Percentiles rank a stretch among this genome's conserved stretches.
Evolutionary conservation across 2,329 filamentous ascomycete species (phyloP).

Genomic region (Talaromyces funiculosus): DNA sequence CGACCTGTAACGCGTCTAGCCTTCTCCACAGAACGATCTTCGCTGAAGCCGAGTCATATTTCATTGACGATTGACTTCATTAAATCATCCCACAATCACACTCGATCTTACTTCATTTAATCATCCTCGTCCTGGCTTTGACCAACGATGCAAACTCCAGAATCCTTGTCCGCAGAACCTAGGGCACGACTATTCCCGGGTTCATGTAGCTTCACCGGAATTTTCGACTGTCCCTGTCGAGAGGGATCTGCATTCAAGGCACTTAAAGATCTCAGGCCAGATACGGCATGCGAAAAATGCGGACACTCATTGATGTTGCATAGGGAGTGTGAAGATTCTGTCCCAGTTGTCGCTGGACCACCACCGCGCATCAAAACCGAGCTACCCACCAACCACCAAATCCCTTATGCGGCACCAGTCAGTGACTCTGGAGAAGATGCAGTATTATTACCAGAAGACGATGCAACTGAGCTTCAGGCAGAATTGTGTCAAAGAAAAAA

Average conservation of each 20-base stretch:
- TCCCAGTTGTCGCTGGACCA: too few species aligned
- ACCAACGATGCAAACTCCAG: not conserved
- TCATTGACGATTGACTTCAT: too few species aligned
- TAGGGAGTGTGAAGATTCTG: too few species aligned
- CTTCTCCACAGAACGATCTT: too few species aligned
- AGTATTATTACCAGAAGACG: not conserved
- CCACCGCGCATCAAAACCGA: not conserved
- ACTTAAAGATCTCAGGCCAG: not conserved
- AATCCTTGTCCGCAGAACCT: not conserved
- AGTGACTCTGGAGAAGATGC: too few species aligned
- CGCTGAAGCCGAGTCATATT: too few species aligned
- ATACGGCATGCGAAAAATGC: not conserved
- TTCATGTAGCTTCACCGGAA: conserved; percentile 1
- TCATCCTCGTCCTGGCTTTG: too few species aligned
- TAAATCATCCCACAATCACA: too few species aligned
- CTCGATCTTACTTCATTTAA: too few species aligned
- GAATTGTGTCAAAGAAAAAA: not conserved
- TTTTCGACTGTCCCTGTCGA: conserved; percentile 2
- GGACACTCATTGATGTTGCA: not conserved
- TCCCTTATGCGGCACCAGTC: too few species aligned
- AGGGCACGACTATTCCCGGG: not conserved
- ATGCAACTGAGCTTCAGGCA: not conserved
- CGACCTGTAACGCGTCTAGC: too few species aligned
- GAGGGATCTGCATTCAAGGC: not conserved
- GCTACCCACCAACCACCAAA: too few species aligned